Evolutionary conservation across 1,284 basidiomycete genomes (phyloP).

Genomic region (Apiotrichum laibachii): DNA sequence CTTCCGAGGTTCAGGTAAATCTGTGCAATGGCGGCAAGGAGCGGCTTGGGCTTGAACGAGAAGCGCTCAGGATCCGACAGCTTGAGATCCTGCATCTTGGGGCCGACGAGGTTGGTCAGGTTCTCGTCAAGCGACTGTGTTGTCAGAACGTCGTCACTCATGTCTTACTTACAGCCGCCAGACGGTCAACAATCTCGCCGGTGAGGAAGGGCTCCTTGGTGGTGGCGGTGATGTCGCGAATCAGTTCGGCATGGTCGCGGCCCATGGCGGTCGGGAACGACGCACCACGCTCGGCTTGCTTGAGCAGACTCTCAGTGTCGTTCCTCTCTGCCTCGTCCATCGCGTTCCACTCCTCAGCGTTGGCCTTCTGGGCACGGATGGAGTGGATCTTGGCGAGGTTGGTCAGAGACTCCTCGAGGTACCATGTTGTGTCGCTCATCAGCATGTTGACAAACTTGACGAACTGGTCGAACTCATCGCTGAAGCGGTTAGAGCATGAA

Average conservation of each 20-base stretch:
- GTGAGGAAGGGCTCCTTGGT: conserved; percentile 92
- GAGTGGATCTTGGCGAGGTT: conserved; percentile 84
- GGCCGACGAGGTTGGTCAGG: conserved; percentile 82
- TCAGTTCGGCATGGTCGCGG: conserved; percentile 78
- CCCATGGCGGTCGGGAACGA: conserved; percentile 83
- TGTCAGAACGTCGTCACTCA: neutral
- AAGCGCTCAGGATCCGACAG: conserved; percentile 86
- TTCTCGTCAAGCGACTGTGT: conserved; percentile 76
- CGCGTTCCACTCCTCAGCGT: conserved; percentile 66
- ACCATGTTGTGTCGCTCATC: conserved; percentile 98
- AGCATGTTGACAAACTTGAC: conserved; percentile 95
- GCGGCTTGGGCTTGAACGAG: conserved; percentile 78
- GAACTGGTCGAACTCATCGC: conserved; percentile 82
- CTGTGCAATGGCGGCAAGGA: conserved; percentile 84
- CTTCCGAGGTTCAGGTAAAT: conserved; percentile 87
- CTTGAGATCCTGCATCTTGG: conserved; percentile 67
- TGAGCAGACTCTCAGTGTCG: conserved; percentile 77
- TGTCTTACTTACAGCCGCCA: conserved; percentile 74
- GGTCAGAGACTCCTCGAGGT: conserved; percentile 92
- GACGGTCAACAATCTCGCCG: conserved; percentile 90
- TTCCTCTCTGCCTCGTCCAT: conserved; percentile 69
- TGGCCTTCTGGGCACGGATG: conserved; percentile 80
- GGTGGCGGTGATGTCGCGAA: conserved; percentile 89
- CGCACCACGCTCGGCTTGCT: conserved; percentile 75
- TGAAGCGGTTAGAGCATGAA: conserved; percentile 40